phyloP scores from a whole-genome alignment of 139 green algal genomes.

The Closterium sp. region DNA sequence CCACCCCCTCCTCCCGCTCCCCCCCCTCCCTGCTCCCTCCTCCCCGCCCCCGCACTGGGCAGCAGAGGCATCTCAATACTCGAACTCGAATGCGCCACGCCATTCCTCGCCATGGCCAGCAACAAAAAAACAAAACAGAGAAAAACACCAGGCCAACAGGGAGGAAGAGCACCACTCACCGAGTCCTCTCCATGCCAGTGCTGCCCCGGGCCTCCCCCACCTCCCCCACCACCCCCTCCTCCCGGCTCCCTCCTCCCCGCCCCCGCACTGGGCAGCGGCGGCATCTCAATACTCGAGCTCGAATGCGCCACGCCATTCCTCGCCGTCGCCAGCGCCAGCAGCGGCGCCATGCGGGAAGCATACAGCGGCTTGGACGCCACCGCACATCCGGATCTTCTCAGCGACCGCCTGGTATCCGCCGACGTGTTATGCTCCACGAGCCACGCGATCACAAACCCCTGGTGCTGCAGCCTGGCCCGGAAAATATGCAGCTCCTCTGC shows the following conservation, averaged over 20 bases:
- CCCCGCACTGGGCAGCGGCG: background rate
- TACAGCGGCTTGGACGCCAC: constrained; percentile 33
- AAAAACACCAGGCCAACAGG: too few species aligned
- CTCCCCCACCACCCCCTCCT: background rate
- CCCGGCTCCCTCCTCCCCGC: background rate
- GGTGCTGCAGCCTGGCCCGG: constrained; percentile 19
- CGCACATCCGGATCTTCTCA: constrained; percentile 1
- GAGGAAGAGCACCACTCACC: too few species aligned
- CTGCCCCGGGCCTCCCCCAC: background rate
- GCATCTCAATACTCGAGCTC: background rate
- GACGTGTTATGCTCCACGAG: constrained; percentile 34
- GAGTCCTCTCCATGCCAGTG: background rate
- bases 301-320: constrained; percentile 22
- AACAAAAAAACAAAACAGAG: too few species aligned
- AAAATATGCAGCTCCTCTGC: constrained; percentile 40
- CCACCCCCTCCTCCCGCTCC: background rate
- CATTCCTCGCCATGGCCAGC: constrained; percentile 21
- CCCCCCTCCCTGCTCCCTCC: background rate
- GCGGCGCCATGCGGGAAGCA: constrained; percentile 21
- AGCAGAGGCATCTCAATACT: constrained; percentile 6
- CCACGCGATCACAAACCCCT: constrained; percentile 24
- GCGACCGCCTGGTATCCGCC: background rate
- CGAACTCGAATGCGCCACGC: constrained; percentile 1
- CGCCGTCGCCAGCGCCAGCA: constrained; percentile 23
- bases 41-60: background rate